Base-by-base conservation (phyloP, 1,284 basidiomycete species). In the Sphagnurus paluster region DNA sequence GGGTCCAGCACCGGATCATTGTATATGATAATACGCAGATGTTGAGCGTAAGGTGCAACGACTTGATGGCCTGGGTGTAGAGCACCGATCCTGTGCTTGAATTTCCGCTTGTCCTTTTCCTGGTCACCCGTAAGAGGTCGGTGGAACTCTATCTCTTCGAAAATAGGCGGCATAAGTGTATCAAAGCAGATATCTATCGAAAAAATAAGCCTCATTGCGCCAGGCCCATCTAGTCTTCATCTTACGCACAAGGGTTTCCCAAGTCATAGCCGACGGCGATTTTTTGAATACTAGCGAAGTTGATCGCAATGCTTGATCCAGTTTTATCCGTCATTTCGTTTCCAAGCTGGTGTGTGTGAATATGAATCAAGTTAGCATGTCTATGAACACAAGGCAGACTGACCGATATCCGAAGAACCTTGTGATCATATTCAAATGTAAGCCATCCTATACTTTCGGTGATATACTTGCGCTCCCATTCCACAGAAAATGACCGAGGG, bases 121-220 rank as follows among this genome's bases (percentile, higher is more conserved):
- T 62, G 48, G 30, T 71, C 52, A 0, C 73, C 75, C 10, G 74
- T 74, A 38, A 74, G 43, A 2, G 75, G 61, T 24, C 79, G 71
- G 56, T 82, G 74, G 49, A 83, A 77, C 19, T 77, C 67, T 49
- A 82, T 75, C 42, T 69, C 66, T 59, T 86, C 83, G 14, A 87
- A 62, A n/a, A 77, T 63, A 0, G 82, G 78, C 1, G 84, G 83
- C 0, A 74, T 78, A n/a, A 75, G 55, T 1, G 81, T 68, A 49
- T 85, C 81, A 47, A 87, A 82, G 52, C 80, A 80, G n/a, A 85
- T 65, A 59, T 79, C 83, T 85, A 9, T n/a, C n/a, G n/a, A n/a
- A n/a, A n/a, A n/a, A n/a, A n/a, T n/a, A n/a, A n/a, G n/a, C n/a
- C n/a, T n/a, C n/a, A 39, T 16, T 30, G 21, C 7, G 29, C 17